Evolutionary conservation across 2,329 filamentous ascomycete genomes (phyloP).

Genomic region (Ceratocystis papillata): DNA sequence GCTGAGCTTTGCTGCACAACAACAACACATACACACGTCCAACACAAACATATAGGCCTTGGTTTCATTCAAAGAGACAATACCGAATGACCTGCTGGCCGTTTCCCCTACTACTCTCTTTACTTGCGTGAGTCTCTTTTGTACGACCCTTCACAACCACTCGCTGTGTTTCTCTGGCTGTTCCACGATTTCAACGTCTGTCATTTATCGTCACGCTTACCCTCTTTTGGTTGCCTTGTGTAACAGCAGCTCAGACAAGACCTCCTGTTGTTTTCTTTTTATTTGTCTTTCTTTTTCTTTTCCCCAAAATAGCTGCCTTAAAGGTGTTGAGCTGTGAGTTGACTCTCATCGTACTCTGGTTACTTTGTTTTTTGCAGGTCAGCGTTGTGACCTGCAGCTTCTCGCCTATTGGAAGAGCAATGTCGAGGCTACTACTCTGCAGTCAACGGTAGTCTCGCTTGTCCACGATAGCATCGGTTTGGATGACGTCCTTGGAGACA

Average conservation of each 20-base stretch:
- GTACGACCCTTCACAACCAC: neutral
- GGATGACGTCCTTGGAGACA: neutral
- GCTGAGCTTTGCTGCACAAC: neutral
- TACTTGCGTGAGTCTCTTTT: neutral
- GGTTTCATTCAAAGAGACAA: neutral
- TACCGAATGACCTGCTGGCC: neutral
- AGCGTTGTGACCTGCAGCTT: neutral
- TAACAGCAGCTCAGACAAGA: neutral
- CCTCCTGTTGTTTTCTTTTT: neutral
- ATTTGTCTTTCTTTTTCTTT: too few species aligned
- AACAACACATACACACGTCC: neutral
- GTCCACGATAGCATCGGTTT: neutral
- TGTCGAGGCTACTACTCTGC: neutral
- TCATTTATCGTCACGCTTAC: conserved; percentile 5
- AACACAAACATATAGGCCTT: neutral
- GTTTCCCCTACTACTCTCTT: neutral
- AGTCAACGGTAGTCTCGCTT: conserved; percentile 3
- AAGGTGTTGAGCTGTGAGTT: neutral
- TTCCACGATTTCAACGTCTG: conserved; percentile 3
- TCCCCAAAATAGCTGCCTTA: neutral
- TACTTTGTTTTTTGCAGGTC: neutral
- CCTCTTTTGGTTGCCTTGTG: neutral
- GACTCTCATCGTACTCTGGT: neutral
- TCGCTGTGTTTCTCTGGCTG: neutral
- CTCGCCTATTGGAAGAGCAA: neutral